Conservation (phyloP, 2,329 filamentous ascomycete genomes). For the Claviceps sp. region DNA sequence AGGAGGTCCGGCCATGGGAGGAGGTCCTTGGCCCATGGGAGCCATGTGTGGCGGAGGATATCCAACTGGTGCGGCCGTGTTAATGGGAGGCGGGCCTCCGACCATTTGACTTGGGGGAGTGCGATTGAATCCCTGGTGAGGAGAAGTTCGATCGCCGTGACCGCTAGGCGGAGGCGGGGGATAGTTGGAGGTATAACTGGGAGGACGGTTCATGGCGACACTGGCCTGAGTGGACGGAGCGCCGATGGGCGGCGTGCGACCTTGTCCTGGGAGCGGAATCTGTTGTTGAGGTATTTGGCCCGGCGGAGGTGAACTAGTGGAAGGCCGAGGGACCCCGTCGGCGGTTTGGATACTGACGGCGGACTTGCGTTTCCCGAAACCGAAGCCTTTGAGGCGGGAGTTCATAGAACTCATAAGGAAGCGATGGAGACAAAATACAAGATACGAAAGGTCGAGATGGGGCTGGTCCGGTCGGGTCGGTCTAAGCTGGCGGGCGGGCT, state of each 20-base stretch:
- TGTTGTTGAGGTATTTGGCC: constrained; percentile 35
- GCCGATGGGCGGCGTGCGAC: constrained; percentile 21
- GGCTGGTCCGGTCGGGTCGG: background rate
- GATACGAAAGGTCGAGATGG: background rate
- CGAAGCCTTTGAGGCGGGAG: constrained; percentile 65
- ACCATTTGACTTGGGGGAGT: constrained; percentile 47
- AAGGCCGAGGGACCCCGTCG: constrained; percentile 21
- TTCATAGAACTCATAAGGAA: constrained; percentile 63
- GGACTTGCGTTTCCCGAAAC: constrained; percentile 70
- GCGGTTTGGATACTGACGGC: constrained; percentile 43
- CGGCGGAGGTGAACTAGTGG: constrained; percentile 22
- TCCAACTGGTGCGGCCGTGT: constrained; percentile 46
- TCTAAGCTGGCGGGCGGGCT: background rate
- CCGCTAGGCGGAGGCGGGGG: constrained; percentile 27
- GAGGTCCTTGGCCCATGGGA: constrained; percentile 29
- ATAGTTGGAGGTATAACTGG: constrained; percentile 49
- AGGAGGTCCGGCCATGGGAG: constrained; percentile 23
- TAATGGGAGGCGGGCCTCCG: constrained; percentile 53
- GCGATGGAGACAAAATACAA: constrained; percentile 8
- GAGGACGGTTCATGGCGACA: constrained; percentile 51
- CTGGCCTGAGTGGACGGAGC: constrained; percentile 31
- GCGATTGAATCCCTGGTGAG: constrained; percentile 34
- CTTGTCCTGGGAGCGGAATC: constrained; percentile 20
- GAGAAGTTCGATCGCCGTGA: constrained; percentile 40
- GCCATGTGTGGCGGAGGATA: constrained; percentile 42